Evolutionary conservation across 2,329 filamentous ascomycete genomes (phyloP).

Genomic region (Hypoxylon sp.): DNA sequence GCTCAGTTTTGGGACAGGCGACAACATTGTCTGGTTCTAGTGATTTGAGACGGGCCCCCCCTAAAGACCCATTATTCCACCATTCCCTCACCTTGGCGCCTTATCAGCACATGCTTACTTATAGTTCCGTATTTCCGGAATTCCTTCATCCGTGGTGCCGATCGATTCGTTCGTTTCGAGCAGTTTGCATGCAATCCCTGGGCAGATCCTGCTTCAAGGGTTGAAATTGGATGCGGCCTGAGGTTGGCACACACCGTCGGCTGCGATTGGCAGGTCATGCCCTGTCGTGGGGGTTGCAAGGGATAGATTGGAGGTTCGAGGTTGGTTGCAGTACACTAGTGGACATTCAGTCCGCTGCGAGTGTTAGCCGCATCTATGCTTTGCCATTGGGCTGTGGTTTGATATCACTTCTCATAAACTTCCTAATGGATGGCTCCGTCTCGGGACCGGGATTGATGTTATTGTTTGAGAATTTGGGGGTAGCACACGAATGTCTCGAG

Average conservation of each 20-base stretch:
- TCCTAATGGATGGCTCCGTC: neutral
- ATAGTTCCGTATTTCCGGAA: conserved; percentile 20
- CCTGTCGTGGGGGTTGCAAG: conserved; percentile 26
- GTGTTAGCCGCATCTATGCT: conserved; percentile 23
- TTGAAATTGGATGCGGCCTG: neutral
- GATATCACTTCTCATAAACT: too few species aligned
- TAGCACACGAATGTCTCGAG: neutral
- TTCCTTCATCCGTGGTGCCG: neutral
- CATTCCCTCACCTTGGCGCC: neutral
- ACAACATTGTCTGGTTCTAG: neutral
- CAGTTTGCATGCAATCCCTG: conserved; percentile 14
- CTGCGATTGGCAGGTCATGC: conserved; percentile 10
- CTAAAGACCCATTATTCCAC: neutral
- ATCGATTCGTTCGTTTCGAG: conserved; percentile 18
- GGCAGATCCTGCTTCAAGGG: conserved; percentile 16
- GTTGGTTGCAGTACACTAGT: neutral
- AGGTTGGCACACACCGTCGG: conserved; percentile 5
- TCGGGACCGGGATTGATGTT: neutral
- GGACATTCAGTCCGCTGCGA: conserved; percentile 12
- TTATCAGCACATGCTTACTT: conserved; percentile 13
- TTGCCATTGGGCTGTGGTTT: neutral
- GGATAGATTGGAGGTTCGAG: conserved; percentile 1
- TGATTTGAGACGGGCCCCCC: neutral
- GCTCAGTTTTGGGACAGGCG: neutral
- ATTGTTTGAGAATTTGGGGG: conserved; percentile 2